phyloP scores from a whole-genome alignment of 306 rosid species.

The Vicia villosa region DNA sequence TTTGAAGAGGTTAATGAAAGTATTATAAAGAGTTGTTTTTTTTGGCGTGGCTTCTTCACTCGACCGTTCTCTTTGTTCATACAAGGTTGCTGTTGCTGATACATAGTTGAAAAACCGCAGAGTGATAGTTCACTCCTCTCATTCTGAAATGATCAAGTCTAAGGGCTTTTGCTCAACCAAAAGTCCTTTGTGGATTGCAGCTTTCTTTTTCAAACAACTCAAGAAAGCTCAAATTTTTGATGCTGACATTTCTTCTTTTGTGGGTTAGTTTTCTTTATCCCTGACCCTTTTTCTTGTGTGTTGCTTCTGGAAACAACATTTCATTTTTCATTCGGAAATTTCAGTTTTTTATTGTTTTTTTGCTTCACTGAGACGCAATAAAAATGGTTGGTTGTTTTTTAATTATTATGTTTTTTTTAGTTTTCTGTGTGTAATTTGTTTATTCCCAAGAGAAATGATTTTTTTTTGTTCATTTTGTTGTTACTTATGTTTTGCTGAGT shows the following conservation, averaged over 20 bases:
- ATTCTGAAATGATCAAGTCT: constrained; percentile 48
- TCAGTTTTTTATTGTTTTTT: neutral
- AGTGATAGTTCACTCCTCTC: neutral
- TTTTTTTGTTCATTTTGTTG: neutral
- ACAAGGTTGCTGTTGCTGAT: neutral
- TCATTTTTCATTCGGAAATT: neutral
- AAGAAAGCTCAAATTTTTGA: constrained; percentile 63
- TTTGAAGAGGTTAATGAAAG: neutral
- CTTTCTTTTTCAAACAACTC: constrained; percentile 67
- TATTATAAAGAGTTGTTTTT: neutral
- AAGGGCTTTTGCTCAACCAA: constrained; percentile 45
- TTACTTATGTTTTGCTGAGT: neutral
- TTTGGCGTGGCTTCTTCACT: neutral
- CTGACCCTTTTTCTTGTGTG: neutral
- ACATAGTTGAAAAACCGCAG: neutral
- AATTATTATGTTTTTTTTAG: neutral
- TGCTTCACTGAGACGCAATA: neutral
- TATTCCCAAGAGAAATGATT: neutral
- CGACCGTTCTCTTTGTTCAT: neutral
- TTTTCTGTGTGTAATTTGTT: neutral
- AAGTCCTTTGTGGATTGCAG: constrained; percentile 77
- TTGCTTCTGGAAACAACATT: neutral
- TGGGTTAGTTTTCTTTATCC: constrained; percentile 53
- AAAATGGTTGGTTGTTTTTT: neutral
- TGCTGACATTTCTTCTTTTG: constrained; percentile 62